Percentiles rank a stretch among this genome's conserved stretches.
Conservation (phyloP, 768 basidiomycete genomes). For the Antrodiella citrinella region DNA sequence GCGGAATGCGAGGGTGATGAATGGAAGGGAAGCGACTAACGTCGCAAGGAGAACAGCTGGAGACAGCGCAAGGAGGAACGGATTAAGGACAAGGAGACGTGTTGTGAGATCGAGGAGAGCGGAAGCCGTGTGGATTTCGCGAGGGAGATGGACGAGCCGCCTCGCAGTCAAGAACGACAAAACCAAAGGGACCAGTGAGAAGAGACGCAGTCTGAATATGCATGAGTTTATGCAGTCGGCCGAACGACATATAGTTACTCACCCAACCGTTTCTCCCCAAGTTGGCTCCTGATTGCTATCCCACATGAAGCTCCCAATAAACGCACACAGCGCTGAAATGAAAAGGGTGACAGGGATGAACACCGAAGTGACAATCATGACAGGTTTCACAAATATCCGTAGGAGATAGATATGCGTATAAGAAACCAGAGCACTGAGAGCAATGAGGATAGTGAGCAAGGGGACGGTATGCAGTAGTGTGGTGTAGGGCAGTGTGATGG, state of each 20-base stretch:
- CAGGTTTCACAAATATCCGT: conserved; percentile 75
- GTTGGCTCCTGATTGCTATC: conserved; percentile 48
- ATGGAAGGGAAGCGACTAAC: conserved; percentile 69
- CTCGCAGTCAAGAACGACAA: conserved; percentile 66
- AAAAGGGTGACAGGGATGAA: conserved; percentile 70
- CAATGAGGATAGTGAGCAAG: conserved; percentile 62
- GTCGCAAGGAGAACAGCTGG: conserved; percentile 61
- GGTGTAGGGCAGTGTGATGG: conserved; percentile 46
- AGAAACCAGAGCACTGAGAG: conserved; percentile 60
- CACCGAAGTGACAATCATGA: conserved; percentile 69
- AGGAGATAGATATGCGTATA: conserved; percentile 72
- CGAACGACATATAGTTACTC: conserved; percentile 21
- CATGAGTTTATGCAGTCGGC: conserved; percentile 13
- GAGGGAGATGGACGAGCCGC: conserved; percentile 63
- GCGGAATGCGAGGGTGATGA: conserved; percentile 71
- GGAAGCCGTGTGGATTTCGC: conserved; percentile 60
- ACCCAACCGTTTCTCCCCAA: conserved; percentile 82
- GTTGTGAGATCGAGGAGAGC: conserved; percentile 52
- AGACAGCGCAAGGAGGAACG: conserved; percentile 68
- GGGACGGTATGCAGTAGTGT: conserved; percentile 74
- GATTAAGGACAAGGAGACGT: conserved; percentile 59
- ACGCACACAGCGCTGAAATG: conserved; percentile 73
- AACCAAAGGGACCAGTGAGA: conserved; percentile 65
- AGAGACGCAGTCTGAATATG: conserved; percentile 64
- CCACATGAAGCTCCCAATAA: conserved; percentile 71